These are phyloP conservation scores for Rhodotorula kratochvilovae DNA, from an alignment of 768 basidiomycete species.

Conservation along the genomic window DNA sequence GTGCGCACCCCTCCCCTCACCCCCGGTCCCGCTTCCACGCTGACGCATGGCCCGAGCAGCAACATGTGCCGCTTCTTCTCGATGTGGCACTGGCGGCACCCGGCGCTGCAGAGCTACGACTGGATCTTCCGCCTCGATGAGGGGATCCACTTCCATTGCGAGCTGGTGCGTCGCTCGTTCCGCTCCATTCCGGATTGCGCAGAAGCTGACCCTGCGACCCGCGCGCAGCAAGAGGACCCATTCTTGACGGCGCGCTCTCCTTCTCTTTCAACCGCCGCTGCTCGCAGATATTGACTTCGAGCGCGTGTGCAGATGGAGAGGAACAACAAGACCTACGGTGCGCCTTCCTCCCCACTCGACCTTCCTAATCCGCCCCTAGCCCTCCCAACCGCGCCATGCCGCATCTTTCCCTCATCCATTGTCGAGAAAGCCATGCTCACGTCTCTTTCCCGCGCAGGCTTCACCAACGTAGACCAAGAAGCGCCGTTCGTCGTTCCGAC, in stretches of 20 bases:
- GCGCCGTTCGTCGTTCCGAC: neutral
- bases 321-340: neutral
- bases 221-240: neutral
- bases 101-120: neutral
- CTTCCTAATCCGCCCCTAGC: neutral
- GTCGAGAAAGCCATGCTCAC: neutral
- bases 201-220: neutral
- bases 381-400: neutral
- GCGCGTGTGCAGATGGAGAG: neutral
- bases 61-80: constrained; percentile 28
- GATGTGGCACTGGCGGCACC: constrained; percentile 4
- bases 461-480: neutral
- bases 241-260: neutral
- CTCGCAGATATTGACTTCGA: neutral
- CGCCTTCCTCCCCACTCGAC: neutral
- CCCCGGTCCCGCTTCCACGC: too few species aligned
- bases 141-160: constrained; percentile 14
- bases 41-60: neutral
- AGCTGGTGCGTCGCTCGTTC: neutral
- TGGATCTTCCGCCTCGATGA: constrained; percentile 24
- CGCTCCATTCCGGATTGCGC: neutral
- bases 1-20: neutral
- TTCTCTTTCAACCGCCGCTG: neutral
- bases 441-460: neutral
- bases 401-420: too few species aligned